Evolutionary conservation across 2,329 filamentous ascomycete genomes (phyloP).

Genomic region (Xylaria digitata): DNA sequence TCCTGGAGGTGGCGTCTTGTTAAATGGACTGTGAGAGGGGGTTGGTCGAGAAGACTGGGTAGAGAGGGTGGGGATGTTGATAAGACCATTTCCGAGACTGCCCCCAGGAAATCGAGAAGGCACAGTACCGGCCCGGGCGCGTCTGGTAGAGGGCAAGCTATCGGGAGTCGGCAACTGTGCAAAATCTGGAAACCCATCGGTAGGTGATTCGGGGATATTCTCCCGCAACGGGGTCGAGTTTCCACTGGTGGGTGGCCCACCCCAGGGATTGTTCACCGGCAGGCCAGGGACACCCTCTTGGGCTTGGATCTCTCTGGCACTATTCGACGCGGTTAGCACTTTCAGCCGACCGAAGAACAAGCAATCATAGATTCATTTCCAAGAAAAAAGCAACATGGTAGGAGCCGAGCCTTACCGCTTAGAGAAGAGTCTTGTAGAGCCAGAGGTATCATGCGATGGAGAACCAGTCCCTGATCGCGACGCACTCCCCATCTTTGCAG

Average conservation of each 20-base stretch:
- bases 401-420: conserved; percentile 78
- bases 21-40: conserved; percentile 88
- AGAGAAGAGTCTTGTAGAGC: conserved; percentile 80
- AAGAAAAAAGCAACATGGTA: background rate
- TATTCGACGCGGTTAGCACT: conserved; percentile 52
- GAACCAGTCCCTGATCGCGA: conserved; percentile 89
- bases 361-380: conserved; percentile 25
- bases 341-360: conserved; percentile 27
- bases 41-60: conserved; percentile 86
- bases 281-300: conserved; percentile 85
- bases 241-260: conserved; percentile 94
- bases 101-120: conserved; percentile 91
- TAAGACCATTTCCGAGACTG: conserved; percentile 69
- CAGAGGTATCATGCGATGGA: conserved; percentile 88
- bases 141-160: conserved; percentile 74
- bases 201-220: conserved; percentile 96
- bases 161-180: conserved; percentile 76
- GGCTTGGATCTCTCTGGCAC: conserved; percentile 95
- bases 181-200: conserved; percentile 94
- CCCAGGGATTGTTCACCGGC: conserved; percentile 78
- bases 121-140: conserved; percentile 93
- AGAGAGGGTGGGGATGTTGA: conserved; percentile 67
- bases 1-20: conserved; percentile 74
- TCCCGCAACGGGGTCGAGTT: conserved; percentile 96
- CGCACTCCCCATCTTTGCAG: conserved; percentile 68